These are phyloP conservation scores for Phytophthora lateralis DNA, from an alignment of 352 stramenopile genomes.

Conservation along the genomic window DNA sequence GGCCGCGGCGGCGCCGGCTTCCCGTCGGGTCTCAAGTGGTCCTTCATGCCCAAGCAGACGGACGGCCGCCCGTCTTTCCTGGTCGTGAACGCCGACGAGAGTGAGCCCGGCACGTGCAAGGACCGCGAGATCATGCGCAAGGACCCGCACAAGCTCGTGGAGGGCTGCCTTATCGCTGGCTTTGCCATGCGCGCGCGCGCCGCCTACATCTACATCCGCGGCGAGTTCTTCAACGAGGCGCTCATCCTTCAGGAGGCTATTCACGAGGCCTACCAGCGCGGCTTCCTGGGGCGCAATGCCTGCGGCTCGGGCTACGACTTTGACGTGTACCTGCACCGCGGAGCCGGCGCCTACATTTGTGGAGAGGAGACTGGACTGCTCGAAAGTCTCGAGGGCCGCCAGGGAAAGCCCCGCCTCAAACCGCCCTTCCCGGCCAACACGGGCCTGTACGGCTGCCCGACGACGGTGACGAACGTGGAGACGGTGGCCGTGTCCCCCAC, in stretches of 20 bases:
- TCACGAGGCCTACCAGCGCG: constrained; percentile 98
- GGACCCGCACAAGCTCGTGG: constrained; percentile 99
- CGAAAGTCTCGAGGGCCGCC: constrained; percentile 97
- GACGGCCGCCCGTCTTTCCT: constrained; percentile 99
- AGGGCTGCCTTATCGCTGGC: constrained; percentile 97
- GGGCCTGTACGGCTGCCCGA: constrained; percentile 98
- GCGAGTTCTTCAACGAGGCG: constrained; percentile 99
- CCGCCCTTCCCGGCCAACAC: constrained; percentile 99
- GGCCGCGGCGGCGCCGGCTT: constrained; percentile 98
- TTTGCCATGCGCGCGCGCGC: constrained; percentile 99
- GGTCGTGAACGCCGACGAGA: constrained; percentile 99
- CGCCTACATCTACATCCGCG: constrained; percentile 99
- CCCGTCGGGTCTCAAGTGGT: constrained; percentile 99
- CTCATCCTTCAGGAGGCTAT: constrained; percentile 98
- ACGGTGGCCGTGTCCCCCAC: constrained; percentile 98
- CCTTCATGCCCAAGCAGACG: constrained; percentile 99
- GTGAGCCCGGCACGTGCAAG: constrained; percentile 99
- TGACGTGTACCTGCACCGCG: constrained; percentile 99
- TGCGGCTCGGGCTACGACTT: constrained; percentile 99
- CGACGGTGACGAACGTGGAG: constrained; percentile 99
- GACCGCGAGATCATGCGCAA: constrained; percentile 99
- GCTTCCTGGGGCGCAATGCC: constrained; percentile 97
- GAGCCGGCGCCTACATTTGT: constrained; percentile 99
- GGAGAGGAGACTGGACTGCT: constrained; percentile 99
- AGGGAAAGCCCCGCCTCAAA: constrained; percentile 98